Base-by-base conservation (phyloP, 1,139 yeast genomes). In the Eremothecium gossypii region DNA sequence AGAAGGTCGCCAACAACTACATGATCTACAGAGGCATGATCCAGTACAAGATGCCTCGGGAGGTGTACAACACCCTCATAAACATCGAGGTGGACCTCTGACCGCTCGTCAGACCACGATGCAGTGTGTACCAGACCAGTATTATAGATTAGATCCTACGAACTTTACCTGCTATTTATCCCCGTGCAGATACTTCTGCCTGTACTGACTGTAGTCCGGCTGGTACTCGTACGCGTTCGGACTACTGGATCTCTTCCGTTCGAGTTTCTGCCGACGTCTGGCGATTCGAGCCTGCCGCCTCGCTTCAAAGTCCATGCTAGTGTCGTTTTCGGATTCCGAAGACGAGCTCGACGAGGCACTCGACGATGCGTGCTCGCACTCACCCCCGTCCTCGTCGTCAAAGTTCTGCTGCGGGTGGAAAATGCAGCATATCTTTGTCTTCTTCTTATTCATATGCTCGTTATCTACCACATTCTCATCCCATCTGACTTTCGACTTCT, bases 11-110 rank as follows among this genome's bases (percentile, higher is more conserved):
- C 4, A 82, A 79, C 59, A 86, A 86, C 60, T 83, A 95, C 63
- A 86, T 89, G 86, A 77, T 89, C 2, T 93, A 83, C 61, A 95
- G 97, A 9, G 97, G 97, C 43, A 83, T 91, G 81, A 83, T 91
- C 33, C 96, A 87, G 64, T 89, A 85, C 64, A 79, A 84, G 59
- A 86, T 91, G 95, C 95, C 97, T 4, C 73, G 94, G 48, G 96
- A 89, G 56, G 80, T 87, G 0, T 87, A 85, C 60, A 76, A 86
- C 52, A 72, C 77, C 41, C 67, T 87, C 56, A 81, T 86, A 36
- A 76, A 74, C 49, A 68, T 87, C 47, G 96, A 86, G 59, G 73
- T 82, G 14, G 68, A 62, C 60, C 45, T 66, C 45, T 54, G 38
- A 36, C 13, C 12, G 13, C 3, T 6, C 6, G 13, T 29, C 13